These are phyloP conservation scores for Pleurotus djamor DNA, from an alignment of 768 basidiomycete species.

Conservation along the genomic window DNA sequence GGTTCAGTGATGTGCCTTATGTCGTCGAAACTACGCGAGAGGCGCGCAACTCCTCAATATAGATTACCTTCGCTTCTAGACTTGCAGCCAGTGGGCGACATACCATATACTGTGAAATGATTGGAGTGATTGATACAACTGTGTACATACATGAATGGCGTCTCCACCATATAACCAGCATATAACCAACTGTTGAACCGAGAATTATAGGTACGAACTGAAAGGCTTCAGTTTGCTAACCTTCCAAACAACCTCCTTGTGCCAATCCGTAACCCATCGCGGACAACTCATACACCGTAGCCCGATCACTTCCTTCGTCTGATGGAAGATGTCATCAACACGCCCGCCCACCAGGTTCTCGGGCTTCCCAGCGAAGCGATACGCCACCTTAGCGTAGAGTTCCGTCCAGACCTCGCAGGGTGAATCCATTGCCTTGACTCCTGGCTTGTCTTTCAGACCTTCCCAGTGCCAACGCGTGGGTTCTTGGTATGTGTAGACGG, in stretches of 20 bases:
- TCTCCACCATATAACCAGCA: constrained; percentile 10
- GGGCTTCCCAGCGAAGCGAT: background rate
- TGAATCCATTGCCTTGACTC: constrained; percentile 3
- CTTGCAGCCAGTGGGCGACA: no score
- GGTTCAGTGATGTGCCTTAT: background rate
- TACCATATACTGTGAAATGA: no score
- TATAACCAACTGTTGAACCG: background rate
- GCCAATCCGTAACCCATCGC: background rate
- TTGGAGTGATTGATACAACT: no score
- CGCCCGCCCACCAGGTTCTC: background rate
- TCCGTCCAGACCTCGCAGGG: constrained; percentile 7
- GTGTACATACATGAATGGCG: no score
- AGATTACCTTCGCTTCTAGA: no score
- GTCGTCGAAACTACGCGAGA: background rate
- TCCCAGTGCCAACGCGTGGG: constrained; percentile 7
- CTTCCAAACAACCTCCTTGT: background rate
- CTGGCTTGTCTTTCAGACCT: constrained; percentile 5
- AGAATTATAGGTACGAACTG: background rate
- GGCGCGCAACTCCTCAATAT: no score
- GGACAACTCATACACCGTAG: constrained; percentile 6
- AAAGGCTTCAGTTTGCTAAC: background rate
- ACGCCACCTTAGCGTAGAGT: constrained; percentile 1
- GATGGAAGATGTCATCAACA: background rate
- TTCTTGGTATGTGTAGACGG: background rate
- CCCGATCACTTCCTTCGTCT: constrained; percentile 3